These are phyloP conservation scores for Apiotrichum gracile DNA, from an alignment of 1,284 basidiomycete species.

Conservation along the genomic window DNA sequence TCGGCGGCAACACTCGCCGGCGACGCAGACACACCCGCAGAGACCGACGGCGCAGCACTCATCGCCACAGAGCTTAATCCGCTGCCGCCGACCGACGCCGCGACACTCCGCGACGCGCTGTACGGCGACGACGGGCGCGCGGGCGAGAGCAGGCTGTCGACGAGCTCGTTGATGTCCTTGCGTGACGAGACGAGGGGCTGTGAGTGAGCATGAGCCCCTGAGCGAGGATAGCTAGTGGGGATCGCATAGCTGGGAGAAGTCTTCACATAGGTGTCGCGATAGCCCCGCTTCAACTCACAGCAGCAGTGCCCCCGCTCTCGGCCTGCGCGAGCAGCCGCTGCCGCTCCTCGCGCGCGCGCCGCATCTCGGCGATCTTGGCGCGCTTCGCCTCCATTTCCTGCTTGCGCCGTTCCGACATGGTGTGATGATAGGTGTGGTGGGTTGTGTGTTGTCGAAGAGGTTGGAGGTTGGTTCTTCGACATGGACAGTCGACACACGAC, in stretches of 20 bases:
- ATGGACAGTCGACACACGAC: no score
- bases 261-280: no score
- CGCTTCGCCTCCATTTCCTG: conserved; percentile 89
- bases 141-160: conserved; percentile 56
- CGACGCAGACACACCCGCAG: not conserved
- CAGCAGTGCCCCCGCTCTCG: conserved; percentile 4
- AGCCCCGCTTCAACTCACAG: not conserved
- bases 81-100: not conserved
- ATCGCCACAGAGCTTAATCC: not conserved
- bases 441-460: not conserved
- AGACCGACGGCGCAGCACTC: not conserved
- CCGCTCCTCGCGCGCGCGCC: conserved; percentile 43
- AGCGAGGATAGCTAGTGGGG: not conserved
- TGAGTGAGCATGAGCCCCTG: not conserved
- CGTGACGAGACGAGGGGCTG: conserved; percentile 21
- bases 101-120: not conserved
- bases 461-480: no score
- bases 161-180: conserved; percentile 63
- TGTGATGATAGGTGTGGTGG: not conserved
- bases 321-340: conserved; percentile 30
- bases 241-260: no score
- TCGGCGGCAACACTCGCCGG: not conserved
- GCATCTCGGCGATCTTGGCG: conserved; percentile 70
- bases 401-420: conserved; percentile 50
- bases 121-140: conserved; percentile 13